These are phyloP conservation scores for Diplodia sapinea DNA, from an alignment of 2,329 filamentous ascomycete species.

Conservation along the genomic window DNA sequence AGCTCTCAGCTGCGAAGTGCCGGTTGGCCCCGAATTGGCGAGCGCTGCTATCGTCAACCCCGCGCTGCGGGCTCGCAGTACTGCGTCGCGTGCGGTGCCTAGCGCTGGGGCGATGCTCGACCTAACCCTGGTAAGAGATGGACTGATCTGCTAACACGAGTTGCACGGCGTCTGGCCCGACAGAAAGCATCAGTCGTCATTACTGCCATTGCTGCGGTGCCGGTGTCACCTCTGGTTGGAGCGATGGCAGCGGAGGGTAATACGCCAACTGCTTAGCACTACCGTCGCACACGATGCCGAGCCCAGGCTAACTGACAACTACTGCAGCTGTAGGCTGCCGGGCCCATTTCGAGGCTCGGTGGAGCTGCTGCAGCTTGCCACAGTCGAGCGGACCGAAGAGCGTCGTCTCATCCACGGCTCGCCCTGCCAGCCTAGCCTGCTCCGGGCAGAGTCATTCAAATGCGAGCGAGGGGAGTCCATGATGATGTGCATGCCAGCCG, in stretches of 20 bases:
- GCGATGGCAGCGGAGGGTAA: conserved; percentile 6
- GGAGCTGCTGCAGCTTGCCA: background rate
- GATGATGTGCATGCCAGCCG: conserved; percentile 27
- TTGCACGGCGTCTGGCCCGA: conserved; percentile 8
- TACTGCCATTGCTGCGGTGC: conserved; percentile 2
- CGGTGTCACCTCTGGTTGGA: conserved; percentile 27
- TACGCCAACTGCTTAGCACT: background rate
- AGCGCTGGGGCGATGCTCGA: conserved; percentile 20
- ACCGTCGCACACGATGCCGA: conserved; percentile 25
- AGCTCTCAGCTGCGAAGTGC: background rate
- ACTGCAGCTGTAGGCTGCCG: background rate
- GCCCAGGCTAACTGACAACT: background rate
- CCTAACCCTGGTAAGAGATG: conserved; percentile 21
- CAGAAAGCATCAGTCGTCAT: background rate
- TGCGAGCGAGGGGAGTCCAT: conserved; percentile 11
- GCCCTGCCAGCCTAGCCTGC: background rate
- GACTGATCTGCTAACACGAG: conserved; percentile 25
- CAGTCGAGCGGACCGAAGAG: conserved; percentile 14
- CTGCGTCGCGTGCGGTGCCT: conserved; percentile 5
- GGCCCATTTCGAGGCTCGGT: conserved; percentile 3
- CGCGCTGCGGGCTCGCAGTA: background rate
- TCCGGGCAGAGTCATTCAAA: conserved; percentile 6
- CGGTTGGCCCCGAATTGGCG: background rate
- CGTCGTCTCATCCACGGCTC: background rate
- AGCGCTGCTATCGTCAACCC: conserved; percentile 8